phyloP scores from a whole-genome alignment of 2,329 filamentous ascomycete genomes.

The Fusarium poae region DNA sequence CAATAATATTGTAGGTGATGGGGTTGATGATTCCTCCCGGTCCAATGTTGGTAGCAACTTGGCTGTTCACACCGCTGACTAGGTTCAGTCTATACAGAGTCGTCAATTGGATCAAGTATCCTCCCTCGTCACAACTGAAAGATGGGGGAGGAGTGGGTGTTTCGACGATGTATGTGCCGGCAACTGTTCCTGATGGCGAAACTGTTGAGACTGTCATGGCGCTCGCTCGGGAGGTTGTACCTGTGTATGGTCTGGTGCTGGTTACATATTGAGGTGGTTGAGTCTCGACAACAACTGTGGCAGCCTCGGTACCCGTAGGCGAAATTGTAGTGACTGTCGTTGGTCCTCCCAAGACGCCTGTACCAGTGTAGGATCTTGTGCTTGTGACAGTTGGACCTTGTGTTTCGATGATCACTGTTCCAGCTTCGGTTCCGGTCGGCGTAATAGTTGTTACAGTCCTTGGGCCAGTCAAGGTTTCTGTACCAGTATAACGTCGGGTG shows the following conservation, averaged over 20 bases:
- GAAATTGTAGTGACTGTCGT: slow-evolving; percentile 5
- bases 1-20: slow-evolving; percentile 16
- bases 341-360: background rate
- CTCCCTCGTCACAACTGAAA: slow-evolving; percentile 24
- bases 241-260: slow-evolving; percentile 5
- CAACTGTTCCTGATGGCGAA: background rate
- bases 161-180: slow-evolving; percentile 14
- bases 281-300: slow-evolving; percentile 12
- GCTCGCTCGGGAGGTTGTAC: background rate
- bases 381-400: slow-evolving; percentile 1
- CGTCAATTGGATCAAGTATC: slow-evolving; percentile 22
- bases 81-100: slow-evolving; percentile 19
- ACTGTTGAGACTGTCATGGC: slow-evolving; percentile 3
- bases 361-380: slow-evolving; percentile 6
- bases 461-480: background rate
- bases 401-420: slow-evolving; percentile 2
- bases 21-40: slow-evolving; percentile 13
- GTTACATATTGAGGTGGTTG: background rate
- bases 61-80: slow-evolving; percentile 1
- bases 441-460: background rate
- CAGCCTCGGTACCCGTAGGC: slow-evolving; percentile 3
- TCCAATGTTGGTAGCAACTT: slow-evolving; percentile 4
- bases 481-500: slow-evolving; percentile 9
- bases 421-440: slow-evolving; percentile 4
- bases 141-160: slow-evolving; percentile 14